Conservation (phyloP, 306 rosid species). For the Bauhinia variegata region DNA sequence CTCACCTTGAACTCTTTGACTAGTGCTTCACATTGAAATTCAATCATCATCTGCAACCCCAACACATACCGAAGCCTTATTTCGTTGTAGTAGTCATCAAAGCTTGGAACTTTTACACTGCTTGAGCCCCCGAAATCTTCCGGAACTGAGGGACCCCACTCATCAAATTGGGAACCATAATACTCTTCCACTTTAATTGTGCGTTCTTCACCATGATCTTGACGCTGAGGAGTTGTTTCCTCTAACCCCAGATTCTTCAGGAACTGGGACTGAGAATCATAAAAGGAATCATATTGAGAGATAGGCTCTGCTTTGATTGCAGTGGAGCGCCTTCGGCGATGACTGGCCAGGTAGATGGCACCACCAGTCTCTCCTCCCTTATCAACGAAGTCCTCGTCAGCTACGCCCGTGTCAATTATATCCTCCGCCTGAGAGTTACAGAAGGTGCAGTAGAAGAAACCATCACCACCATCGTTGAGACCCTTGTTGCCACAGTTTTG, state of each 20-base stretch:
- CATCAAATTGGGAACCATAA: conserved; percentile 27
- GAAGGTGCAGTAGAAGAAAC: conserved; percentile 67
- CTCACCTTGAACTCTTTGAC: conserved; percentile 74
- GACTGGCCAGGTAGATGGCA: conserved; percentile 57
- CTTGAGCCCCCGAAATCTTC: conserved; percentile 52
- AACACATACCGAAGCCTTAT: conserved; percentile 69
- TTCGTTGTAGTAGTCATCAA: conserved; percentile 61
- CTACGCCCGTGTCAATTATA: conserved; percentile 62
- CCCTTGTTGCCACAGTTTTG: conserved; percentile 55
- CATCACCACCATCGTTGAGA: conserved; percentile 54
- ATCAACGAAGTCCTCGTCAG: conserved; percentile 57
- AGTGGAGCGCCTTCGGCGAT: conserved; percentile 46
- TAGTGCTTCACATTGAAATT: conserved; percentile 79
- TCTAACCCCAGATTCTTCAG: conserved; percentile 44
- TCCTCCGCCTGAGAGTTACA: conserved; percentile 65
- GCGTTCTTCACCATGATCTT: background rate
- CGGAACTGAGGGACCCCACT: conserved; percentile 49
- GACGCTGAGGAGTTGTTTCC: conserved; percentile 31
- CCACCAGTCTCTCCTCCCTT: conserved; percentile 43
- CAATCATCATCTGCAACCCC: conserved; percentile 79
- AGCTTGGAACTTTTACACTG: conserved; percentile 21
- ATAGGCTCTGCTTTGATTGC: conserved; percentile 51
- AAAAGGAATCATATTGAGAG: conserved; percentile 55
- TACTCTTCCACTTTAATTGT: conserved; percentile 33
- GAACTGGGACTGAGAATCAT: conserved; percentile 44